These are phyloP conservation scores for Tuctoria greenei DNA, from an alignment of 176 grass and related monocot genomes.

Conservation along the genomic window DNA sequence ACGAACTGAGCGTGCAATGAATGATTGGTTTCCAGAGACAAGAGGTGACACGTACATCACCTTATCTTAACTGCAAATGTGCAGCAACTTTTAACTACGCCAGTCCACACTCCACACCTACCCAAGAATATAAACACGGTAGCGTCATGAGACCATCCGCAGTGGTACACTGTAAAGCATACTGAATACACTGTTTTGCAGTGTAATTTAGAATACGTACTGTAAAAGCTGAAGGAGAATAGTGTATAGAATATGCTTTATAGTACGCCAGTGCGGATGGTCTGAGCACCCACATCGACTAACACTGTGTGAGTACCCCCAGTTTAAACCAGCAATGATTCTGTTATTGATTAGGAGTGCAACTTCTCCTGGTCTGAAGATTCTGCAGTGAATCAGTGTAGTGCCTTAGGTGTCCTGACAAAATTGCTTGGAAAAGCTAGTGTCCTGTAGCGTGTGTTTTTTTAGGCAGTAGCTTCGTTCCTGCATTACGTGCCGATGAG, in stretches of 20 bases:
- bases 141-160: too few relatives aligned
- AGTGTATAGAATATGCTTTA: too few relatives aligned
- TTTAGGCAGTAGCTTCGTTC: slow-evolving; percentile 15
- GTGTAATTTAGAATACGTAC: too few relatives aligned
- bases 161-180: too few relatives aligned
- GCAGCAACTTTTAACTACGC: not conserved
- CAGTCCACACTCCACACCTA: not conserved
- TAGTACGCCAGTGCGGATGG: too few relatives aligned
- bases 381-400: slow-evolving; percentile 2
- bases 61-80: slow-evolving; percentile 37
- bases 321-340: slow-evolving; percentile 22
- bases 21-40: slow-evolving; percentile 36
- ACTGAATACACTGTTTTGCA: too few relatives aligned
- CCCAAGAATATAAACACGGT: slow-evolving; percentile 12
- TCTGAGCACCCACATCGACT: not conserved
- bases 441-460: slow-evolving; percentile 18
- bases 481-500: not conserved
- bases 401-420: slow-evolving; percentile 18
- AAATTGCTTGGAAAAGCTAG: not conserved
- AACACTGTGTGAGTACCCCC: not conserved
- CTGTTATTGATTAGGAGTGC: not conserved
- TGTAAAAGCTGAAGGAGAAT: too few relatives aligned
- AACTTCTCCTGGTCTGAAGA: slow-evolving; percentile 9
- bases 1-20: not conserved
- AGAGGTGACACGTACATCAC: slow-evolving; percentile 19